A percentile compares a stretch with the other conserved stretches of the same genome.
Conservation (phyloP, 176 grass and related monocot species). For the Phoenix roebelenii region DNA sequence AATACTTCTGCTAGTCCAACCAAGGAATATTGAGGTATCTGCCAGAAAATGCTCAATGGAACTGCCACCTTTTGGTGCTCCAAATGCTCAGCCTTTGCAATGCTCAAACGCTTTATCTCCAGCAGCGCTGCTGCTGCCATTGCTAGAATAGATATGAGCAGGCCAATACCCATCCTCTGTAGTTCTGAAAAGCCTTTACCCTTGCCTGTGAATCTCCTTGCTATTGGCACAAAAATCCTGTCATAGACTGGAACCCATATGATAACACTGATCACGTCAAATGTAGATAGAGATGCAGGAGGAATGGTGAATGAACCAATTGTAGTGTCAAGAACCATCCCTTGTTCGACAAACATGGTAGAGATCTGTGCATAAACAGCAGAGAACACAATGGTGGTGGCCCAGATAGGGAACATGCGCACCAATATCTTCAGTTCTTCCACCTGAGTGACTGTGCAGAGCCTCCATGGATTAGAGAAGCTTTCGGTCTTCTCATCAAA, state of each 20-base stretch:
- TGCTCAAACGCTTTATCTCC: slow-evolving; percentile 49
- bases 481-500: slow-evolving; percentile 41
- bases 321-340: slow-evolving; percentile 70
- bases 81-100: slow-evolving; percentile 39
- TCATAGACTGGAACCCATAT: slow-evolving; percentile 73
- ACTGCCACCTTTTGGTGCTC: slow-evolving; percentile 55
- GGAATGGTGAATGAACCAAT: slow-evolving; percentile 70
- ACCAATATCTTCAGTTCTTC: slow-evolving; percentile 84
- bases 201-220: slow-evolving; percentile 68
- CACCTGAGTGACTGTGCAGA: slow-evolving; percentile 80
- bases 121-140: slow-evolving; percentile 62
- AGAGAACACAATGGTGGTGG: slow-evolving; percentile 74
- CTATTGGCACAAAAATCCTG: slow-evolving; percentile 53
- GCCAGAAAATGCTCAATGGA: slow-evolving; percentile 78
- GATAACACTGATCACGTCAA: slow-evolving; percentile 71
- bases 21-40: slow-evolving; percentile 80
- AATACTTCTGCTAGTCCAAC: slow-evolving; percentile 66
- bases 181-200: slow-evolving; percentile 69
- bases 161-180: slow-evolving; percentile 80
- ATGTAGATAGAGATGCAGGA: slow-evolving; percentile 75
- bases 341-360: slow-evolving; percentile 91
- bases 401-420: slow-evolving; percentile 83
- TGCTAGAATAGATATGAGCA: slow-evolving; percentile 65
- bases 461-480: slow-evolving; percentile 47
- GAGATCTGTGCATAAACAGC: slow-evolving; percentile 75